A percentile compares a stretch with the other conserved stretches of the same genome.
phyloP scores from a whole-genome alignment of 192 early-diverging fungal genomes.

The Ambispora gerdemannii region DNA sequence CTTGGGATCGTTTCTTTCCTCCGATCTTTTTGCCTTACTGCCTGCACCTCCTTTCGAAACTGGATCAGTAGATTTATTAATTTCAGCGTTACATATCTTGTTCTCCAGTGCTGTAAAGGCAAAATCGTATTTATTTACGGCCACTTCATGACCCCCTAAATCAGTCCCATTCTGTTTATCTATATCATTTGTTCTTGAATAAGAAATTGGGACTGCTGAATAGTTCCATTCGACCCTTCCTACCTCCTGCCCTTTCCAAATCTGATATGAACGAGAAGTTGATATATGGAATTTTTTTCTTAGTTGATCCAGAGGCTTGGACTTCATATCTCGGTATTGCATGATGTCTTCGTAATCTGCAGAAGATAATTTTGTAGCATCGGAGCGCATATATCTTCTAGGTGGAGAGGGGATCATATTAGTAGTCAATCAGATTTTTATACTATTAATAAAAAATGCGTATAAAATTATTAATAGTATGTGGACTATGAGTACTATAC shows the following conservation, averaged over 20 bases:
- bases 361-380: slow-evolving; percentile 10
- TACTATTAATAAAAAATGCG: not conserved
- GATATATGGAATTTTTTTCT: slow-evolving; percentile 24
- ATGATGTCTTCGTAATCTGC: slow-evolving; percentile 9
- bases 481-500: not conserved
- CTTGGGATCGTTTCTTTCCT: no score
- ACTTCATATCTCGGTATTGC: not conserved
- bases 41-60: no score
- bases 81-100: no score
- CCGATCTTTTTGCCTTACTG: no score
- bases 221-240: not conserved
- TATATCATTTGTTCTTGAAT: not conserved
- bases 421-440: not conserved
- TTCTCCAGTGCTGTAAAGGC: no score
- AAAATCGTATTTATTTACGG: not conserved
- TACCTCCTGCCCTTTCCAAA: not conserved
- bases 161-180: no score
- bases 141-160: not conserved
- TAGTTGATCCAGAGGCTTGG: slow-evolving; percentile 7
- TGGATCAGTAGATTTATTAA: no score
- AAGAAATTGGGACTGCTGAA: no score
- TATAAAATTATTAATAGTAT: not conserved
- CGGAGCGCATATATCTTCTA: slow-evolving; percentile 1
- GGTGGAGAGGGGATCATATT: slow-evolving; percentile 3
- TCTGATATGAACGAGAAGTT: not conserved